Evolutionary conservation across 495 filamentous ascomycete genomes (phyloP).

Genomic region (Aspergillus steynii): DNA sequence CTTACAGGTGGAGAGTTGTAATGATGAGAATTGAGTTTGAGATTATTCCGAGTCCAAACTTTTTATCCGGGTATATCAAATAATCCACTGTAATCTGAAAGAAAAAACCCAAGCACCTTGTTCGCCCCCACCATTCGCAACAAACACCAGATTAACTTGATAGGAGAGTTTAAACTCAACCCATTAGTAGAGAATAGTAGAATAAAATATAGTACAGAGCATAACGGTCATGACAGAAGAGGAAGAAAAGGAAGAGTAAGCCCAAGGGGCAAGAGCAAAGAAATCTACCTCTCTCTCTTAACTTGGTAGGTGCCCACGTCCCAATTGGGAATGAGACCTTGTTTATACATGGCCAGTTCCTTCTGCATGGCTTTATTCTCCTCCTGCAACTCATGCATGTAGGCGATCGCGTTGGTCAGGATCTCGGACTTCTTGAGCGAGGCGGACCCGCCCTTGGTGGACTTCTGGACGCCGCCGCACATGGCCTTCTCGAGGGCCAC

Average conservation of each 20-base stretch:
- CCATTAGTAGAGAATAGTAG: neutral
- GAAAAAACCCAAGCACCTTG: neutral
- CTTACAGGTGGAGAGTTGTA: no score
- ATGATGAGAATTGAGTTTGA: slow-evolving; percentile 1
- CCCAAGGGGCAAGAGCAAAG: neutral
- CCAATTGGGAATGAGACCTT: slow-evolving; percentile 32
- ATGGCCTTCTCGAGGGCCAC: slow-evolving; percentile 45
- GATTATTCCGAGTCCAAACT: neutral
- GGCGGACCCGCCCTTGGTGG: slow-evolving; percentile 29
- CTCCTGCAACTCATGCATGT: slow-evolving; percentile 58
- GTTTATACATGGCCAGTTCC: slow-evolving; percentile 39
- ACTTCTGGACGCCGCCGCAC: slow-evolving; percentile 28
- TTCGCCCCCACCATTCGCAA: neutral
- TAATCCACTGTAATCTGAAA: slow-evolving; percentile 1
- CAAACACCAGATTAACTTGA: neutral
- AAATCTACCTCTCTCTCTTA: neutral
- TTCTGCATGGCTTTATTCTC: slow-evolving; percentile 41
- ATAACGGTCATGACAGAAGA: slow-evolving; percentile 11
- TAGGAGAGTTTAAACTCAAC: neutral
- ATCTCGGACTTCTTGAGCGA: slow-evolving; percentile 56
- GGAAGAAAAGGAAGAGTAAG: neutral
- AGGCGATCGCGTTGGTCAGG: slow-evolving; percentile 67
- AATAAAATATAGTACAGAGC: slow-evolving; percentile 12
- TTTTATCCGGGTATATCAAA: slow-evolving; percentile 16
- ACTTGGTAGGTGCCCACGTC: slow-evolving; percentile 29